Evolutionary conservation across 2,329 filamentous ascomycete species (phyloP), one percentile per base, ranked within the genome.

Genomic region (Aspergillus eucalypticola): DNA sequence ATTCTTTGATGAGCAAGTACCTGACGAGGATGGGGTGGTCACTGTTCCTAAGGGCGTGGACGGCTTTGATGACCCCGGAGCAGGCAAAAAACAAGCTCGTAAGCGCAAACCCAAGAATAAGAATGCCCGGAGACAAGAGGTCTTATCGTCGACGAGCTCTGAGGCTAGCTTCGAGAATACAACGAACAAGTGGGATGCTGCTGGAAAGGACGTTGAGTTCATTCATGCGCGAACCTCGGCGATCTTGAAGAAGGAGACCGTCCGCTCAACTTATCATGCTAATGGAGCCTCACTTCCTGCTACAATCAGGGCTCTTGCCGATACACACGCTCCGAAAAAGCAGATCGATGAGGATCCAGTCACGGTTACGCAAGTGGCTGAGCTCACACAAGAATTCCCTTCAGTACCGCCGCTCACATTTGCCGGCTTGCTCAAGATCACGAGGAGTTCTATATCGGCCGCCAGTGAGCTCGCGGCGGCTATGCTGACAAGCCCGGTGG

Each of bases 31-130:
- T 3, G 77, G 73, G 2, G 73, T 75, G 50, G 74, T 78, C 17
- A 69, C 79, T 5, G 72, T 79, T 1, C 79, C 82, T 1, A 94
- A 90, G 71, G 91, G 92, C 0, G 81, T 97, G n/a, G 92, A 97
- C 60, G 92, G 86, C 0, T 96, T 96, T 71, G 87, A 86, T 21
- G 82, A 86, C 41, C 82, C 86, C 15, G 73, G 77, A 0, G 73
- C 73, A 1, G 69, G 72, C 13, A 73, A 75, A 19, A 74, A 77
- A 69, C 77, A 79, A 60, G 73, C 76, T 19, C 73, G 73, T 7
- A 85, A 79, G 64, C 76, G 75, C 54, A 78, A 77, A 60, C 66
- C 39, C n/a, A 69, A 71, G 59, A 71, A 69, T 32, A 78, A 73
- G 46, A 75, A 70, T 39, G 71, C 61, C 59, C 70, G 68, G 61